These are phyloP conservation scores for Elasticomyces elasticus DNA, from an alignment of 495 filamentous ascomycete species.

Conservation along the genomic window DNA sequence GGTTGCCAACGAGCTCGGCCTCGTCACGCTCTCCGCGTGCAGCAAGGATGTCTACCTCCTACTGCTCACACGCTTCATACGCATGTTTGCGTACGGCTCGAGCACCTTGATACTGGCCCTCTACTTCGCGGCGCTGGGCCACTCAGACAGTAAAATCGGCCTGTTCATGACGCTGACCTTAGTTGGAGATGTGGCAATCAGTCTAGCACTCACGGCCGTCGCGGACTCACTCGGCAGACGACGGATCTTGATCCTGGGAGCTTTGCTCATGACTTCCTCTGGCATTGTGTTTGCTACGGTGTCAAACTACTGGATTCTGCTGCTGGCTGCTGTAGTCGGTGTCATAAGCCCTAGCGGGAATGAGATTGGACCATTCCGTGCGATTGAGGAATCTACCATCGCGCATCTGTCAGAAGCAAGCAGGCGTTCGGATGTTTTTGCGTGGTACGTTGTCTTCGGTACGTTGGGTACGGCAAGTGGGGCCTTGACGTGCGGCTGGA, in stretches of 20 bases:
- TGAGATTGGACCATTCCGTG: slow-evolving; percentile 50
- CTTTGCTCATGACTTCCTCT: slow-evolving; percentile 53
- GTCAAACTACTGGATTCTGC: slow-evolving; percentile 62
- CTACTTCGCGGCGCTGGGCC: slow-evolving; percentile 53
- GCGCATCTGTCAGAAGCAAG: slow-evolving; percentile 58
- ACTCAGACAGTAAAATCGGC: slow-evolving; percentile 58
- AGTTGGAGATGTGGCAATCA: slow-evolving; percentile 69
- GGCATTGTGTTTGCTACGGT: slow-evolving; percentile 58
- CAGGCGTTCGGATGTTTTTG: slow-evolving; percentile 59
- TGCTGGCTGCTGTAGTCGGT: slow-evolving; percentile 66
- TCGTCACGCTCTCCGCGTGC: slow-evolving; percentile 42
- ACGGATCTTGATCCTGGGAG: slow-evolving; percentile 54
- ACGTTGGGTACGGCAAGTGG: slow-evolving; percentile 55
- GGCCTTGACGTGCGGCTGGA: slow-evolving; percentile 56
- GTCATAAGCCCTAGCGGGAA: slow-evolving; percentile 65
- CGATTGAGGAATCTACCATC: slow-evolving; percentile 76
- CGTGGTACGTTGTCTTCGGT: slow-evolving; percentile 70
- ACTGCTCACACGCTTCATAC: slow-evolving; percentile 62
- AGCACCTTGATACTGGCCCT: slow-evolving; percentile 65
- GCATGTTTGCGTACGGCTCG: slow-evolving; percentile 70
- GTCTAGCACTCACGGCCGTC: slow-evolving; percentile 61
- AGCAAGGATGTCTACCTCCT: slow-evolving; percentile 61
- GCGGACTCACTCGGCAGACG: slow-evolving; percentile 65
- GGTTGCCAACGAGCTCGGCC: slow-evolving; percentile 27
- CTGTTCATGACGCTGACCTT: slow-evolving; percentile 83